phyloP scores from a whole-genome alignment of 2,329 filamentous ascomycete species.

The Colletotrichum costaricense region DNA sequence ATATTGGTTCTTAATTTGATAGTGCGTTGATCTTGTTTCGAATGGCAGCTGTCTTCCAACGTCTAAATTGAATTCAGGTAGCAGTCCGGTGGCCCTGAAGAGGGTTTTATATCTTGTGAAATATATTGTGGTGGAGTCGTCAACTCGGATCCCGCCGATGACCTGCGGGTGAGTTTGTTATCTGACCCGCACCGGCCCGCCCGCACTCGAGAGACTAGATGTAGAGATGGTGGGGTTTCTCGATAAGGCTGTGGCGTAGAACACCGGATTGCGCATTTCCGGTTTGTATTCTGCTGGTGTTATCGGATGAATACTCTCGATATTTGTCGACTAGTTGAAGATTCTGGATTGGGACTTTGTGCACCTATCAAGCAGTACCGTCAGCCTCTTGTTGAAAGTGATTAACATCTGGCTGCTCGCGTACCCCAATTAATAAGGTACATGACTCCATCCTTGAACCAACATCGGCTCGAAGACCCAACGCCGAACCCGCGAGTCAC shows the following conservation, averaged over 20 bases:
- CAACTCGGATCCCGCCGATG: constrained; percentile 31
- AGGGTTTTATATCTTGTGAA: background rate
- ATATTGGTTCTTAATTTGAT: background rate
- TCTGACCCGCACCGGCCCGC: constrained; percentile 27
- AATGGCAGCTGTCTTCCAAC: background rate
- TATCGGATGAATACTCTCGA: background rate
- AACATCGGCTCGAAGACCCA: background rate
- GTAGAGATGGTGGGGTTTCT: background rate
- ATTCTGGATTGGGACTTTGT: no score
- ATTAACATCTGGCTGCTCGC: background rate
- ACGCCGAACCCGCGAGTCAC: constrained; percentile 20
- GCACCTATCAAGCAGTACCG: background rate
- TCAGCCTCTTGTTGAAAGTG: background rate
- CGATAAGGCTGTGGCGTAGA: constrained; percentile 12
- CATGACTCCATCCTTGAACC: background rate
- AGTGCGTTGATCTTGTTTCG: background rate
- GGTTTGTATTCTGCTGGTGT: background rate
- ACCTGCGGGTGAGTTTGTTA: constrained; percentile 2
- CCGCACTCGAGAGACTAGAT: background rate
- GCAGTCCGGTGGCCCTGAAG: background rate
- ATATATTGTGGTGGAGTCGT: background rate
- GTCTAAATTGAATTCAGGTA: fast-evolving
- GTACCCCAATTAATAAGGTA: background rate
- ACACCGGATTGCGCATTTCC: constrained; percentile 13
- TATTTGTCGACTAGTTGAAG: no score